Conservation (phyloP, 2,329 filamentous ascomycete genomes). For the Pyrenophora seminiperda region DNA sequence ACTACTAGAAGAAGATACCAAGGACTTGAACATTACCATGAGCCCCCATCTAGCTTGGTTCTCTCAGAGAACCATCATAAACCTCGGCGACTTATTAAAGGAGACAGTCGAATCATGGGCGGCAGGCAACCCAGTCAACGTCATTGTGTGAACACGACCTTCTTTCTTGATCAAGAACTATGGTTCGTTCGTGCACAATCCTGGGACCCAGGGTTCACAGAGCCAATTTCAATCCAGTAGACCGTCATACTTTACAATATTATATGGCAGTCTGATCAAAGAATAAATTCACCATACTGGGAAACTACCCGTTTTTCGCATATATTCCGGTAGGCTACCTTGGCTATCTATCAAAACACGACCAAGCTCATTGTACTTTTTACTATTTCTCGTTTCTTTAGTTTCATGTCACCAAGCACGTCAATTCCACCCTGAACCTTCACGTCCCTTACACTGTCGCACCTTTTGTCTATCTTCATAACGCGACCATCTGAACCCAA, state of each 20-base stretch:
- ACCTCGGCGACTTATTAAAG: slow-evolving; percentile 52
- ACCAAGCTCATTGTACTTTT: too few species aligned
- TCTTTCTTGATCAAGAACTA: too few species aligned
- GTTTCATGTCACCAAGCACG: not conserved
- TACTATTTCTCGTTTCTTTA: not conserved
- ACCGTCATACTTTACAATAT: too few species aligned
- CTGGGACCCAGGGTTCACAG: too few species aligned
- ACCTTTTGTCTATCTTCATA: not conserved
- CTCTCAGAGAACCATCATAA: slow-evolving; percentile 54
- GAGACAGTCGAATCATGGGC: slow-evolving; percentile 56
- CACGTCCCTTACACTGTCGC: not conserved
- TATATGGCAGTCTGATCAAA: too few species aligned
- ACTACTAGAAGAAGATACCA: slow-evolving; percentile 51
- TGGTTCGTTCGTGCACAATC: too few species aligned
- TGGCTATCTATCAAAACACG: too few species aligned
- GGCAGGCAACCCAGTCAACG: slow-evolving; percentile 47
- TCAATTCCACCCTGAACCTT: not conserved
- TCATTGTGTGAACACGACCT: slow-evolving; percentile 40
- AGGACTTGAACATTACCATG: slow-evolving; percentile 57
- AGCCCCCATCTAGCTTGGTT: slow-evolving; percentile 62
- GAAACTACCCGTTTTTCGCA: too few species aligned
- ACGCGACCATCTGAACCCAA: not conserved
- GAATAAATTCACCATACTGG: too few species aligned
- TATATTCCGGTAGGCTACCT: too few species aligned
- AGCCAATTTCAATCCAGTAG: too few species aligned